A percentile compares a stretch with the other conserved stretches of the same genome.
phyloP scores from a whole-genome alignment of 1,139 yeast genomes.

The Yamadazyma sp. region DNA sequence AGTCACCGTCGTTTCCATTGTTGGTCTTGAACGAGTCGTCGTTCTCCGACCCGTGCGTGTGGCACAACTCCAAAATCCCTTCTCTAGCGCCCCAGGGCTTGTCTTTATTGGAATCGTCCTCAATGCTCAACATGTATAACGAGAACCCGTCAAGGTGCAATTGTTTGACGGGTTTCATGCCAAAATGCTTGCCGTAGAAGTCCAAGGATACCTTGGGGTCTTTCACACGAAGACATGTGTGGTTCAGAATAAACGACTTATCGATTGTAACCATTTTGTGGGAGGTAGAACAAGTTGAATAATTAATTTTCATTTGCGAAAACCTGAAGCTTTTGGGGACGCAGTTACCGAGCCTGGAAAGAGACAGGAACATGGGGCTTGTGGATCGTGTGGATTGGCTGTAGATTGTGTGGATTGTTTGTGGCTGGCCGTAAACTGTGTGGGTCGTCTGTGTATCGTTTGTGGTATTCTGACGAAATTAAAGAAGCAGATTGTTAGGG shows the following conservation, averaged over 20 bases:
- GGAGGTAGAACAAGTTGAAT: neutral
- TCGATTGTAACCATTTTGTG: slow-evolving; percentile 31
- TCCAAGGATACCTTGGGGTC: slow-evolving; percentile 73
- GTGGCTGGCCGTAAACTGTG: too few species aligned
- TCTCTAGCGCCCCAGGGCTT: slow-evolving; percentile 58
- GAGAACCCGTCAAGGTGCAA: slow-evolving; percentile 61
- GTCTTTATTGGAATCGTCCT: slow-evolving; percentile 42
- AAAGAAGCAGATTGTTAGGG: too few species aligned
- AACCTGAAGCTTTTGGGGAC: neutral
- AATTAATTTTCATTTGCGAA: too few species aligned
- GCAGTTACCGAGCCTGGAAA: neutral
- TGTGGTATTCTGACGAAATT: too few species aligned
- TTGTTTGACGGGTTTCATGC: slow-evolving; percentile 61
- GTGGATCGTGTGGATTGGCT: too few species aligned
- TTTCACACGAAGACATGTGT: slow-evolving; percentile 77
- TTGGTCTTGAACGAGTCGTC: slow-evolving; percentile 60
- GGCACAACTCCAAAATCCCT: slow-evolving; percentile 84
- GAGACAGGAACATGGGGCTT: too few species aligned
- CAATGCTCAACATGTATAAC: slow-evolving; percentile 67
- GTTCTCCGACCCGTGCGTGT: slow-evolving; percentile 71
- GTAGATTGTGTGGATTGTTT: too few species aligned
- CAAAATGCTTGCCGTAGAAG: slow-evolving; percentile 75
- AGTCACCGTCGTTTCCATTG: slow-evolving; percentile 82
- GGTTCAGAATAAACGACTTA: slow-evolving; percentile 53
- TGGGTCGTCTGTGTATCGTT: too few species aligned